Evolutionary conservation across 352 stramenopile species (phyloP), one percentile per base, ranked within the genome.

Genomic region (Pythium grandisporangium): DNA sequence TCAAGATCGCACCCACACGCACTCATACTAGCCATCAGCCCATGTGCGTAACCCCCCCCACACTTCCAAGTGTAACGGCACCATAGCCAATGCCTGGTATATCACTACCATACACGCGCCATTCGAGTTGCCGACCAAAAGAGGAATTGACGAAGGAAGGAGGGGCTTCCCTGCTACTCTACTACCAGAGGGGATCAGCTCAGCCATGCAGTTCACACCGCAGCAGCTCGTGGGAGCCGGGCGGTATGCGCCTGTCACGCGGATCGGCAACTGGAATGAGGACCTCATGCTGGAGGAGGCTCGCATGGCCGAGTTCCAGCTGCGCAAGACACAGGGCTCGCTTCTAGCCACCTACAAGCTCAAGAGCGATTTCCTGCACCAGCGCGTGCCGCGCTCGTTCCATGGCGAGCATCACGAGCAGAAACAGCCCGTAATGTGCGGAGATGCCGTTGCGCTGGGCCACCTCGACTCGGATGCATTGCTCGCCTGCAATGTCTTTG

Each of bases 181-280:
- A n/a, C n/a, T n/a, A n/a, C n/a, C n/a, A n/a, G n/a, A n/a, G n/a
- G n/a, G n/a, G n/a, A n/a, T n/a, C n/a, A n/a, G n/a, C n/a, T n/a
- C 8, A 26, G 22, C 23, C 7, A 95, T 95, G 82, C 79, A 93
- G 53, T 93, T 95, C 56, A 95, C 82, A n/a, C 82, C 82, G 29
- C 82, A 95, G 57, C 82, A 95, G 51, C 77, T 93, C 40, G 74
- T 91, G 12, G 82, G 82, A 21, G 82, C 77, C 14, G 80, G 79
- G 2, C 73, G 80, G 17, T 93, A 93, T 58, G 75, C 69, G 42
- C 70, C 77, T 12, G 61, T 48, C 22, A 95, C 80, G 36, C 82
- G 77, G 36, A 89, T 93, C 40, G 82, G 82, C 39, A 95, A 95
- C 46, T 95, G 82, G 82, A 93, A 93, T 64, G 80, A 95, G 53